Evolutionary conservation across 2,329 filamentous ascomycete genomes (phyloP), one percentile per base, ranked within the genome.

Genomic region (Sclerotinia borealis): DNA sequence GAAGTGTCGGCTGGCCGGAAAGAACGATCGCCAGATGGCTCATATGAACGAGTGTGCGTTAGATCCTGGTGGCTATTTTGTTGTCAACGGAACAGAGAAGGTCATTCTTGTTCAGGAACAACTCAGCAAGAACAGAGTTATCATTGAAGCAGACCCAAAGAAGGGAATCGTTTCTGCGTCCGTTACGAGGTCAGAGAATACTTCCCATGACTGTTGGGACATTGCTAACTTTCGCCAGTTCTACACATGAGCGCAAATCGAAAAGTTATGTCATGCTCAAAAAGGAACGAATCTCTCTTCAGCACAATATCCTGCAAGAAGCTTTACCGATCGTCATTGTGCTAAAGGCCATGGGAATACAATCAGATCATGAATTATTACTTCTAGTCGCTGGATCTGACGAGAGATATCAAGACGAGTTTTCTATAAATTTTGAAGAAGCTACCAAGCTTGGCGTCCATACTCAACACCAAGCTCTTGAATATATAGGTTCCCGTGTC

Each of bases 81-180:
- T 99, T 72, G 92, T 98, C 69, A 92, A 93, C 71, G 95, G 95
- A 52, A 97, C 96, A 25, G 95, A 99, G 76, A 99, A 99, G 80
- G 95, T 99, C 70, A 99, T 99, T 73, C 80, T 99, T 49, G 96
- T 99, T 17, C 95, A 99, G 76, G 96, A 99, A 75, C 95, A 99
- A 78, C 80, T 99, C 74, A 99, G 95, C 83, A 99, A 99, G 83
- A 99, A 99, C 77, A 87, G 95, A 79, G 91, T 99, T 72, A 97
- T 99, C 75, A 93, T 99, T 19, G 96, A 99, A 77, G 88, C 91
- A 62, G 91, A 93, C 71, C 83, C 88, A 59, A 96, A 96, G 79
- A 98, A 97, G 77, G 90, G 90, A 65, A 87, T 96, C 68, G 93
- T 98, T 63, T 91, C 93, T 69, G 95, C 96, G 43, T 98, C 95